These are phyloP conservation scores for Vaccinium myrtillus DNA, from an alignment of 148 eudicot species.

Conservation along the genomic window DNA sequence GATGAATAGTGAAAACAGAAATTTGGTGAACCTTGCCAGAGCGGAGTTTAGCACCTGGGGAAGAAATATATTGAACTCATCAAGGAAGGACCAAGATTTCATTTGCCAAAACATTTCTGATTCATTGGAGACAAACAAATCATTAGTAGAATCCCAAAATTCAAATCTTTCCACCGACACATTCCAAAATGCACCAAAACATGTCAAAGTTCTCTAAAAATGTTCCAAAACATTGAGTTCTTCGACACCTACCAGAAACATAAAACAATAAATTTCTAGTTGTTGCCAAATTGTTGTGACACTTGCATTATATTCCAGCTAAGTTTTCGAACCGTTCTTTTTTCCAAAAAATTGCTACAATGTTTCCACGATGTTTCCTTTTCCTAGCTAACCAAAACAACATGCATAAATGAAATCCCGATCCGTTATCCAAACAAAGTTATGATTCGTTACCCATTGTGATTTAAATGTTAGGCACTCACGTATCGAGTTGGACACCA, in stretches of 20 bases:
- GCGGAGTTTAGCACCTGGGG: background rate
- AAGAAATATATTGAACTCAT: background rate
- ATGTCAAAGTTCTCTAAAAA: background rate
- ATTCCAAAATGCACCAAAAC: background rate
- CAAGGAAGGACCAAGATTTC: background rate
- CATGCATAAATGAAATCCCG: background rate
- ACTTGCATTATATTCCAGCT: background rate
- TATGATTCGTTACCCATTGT: background rate
- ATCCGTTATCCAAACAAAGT: background rate
- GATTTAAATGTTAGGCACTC: conserved; percentile 52
- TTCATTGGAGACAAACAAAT: background rate
- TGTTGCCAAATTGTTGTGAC: background rate
- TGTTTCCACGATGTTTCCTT: background rate
- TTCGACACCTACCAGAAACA: background rate
- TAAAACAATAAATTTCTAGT: background rate
- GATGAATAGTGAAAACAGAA: background rate
- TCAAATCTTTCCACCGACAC: background rate
- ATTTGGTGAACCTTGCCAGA: background rate
- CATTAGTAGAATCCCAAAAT: background rate
- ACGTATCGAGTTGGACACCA: conserved; percentile 87
- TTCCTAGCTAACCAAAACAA: background rate
- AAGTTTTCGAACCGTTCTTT: background rate
- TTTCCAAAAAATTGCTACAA: background rate
- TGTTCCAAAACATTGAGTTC: background rate
- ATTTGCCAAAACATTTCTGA: background rate